A percentile compares a stretch with the other conserved stretches of the same genome.
These are phyloP conservation scores for Starmerella lactis-condensi DNA, from an alignment of 805 yeast genomes.

Conservation along the genomic window DNA sequence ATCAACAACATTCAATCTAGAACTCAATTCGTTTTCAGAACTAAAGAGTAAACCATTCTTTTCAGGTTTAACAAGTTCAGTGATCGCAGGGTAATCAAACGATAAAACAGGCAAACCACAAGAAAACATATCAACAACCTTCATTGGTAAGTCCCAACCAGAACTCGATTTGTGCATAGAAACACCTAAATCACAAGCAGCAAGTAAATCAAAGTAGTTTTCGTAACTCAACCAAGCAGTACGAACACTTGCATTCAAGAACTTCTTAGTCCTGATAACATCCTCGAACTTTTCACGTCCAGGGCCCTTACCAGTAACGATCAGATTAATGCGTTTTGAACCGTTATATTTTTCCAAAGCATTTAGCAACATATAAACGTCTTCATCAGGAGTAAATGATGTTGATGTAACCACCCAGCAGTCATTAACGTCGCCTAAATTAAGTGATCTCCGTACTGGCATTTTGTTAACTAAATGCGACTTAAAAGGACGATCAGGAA, in stretches of 20 bases:
- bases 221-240: constrained; percentile 61
- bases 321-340: constrained; percentile 34
- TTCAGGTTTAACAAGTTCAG: constrained; percentile 53
- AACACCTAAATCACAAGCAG: constrained; percentile 68
- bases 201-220: constrained; percentile 61
- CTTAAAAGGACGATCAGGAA: constrained; percentile 71
- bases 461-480: constrained; percentile 35
- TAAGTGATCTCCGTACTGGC: constrained; percentile 25
- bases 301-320: constrained; percentile 98
- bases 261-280: constrained; percentile 28
- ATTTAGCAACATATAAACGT: constrained; percentile 47
- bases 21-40: constrained; percentile 28
- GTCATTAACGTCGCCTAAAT: constrained; percentile 33
- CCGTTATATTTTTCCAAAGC: constrained; percentile 32
- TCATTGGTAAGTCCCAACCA: constrained; percentile 93
- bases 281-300: constrained; percentile 35
- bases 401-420: constrained; percentile 73
- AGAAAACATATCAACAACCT: constrained; percentile 88
- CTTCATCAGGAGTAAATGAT: constrained; percentile 92
- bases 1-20: constrained; percentile 24
- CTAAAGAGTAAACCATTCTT: constrained; percentile 49
- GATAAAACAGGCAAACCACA: constrained; percentile 86
- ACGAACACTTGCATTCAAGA: constrained; percentile 35
- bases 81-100: constrained; percentile 53
- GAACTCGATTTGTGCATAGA: constrained; percentile 83